These are phyloP conservation scores for Grosmannia clavigera DNA, from an alignment of 2,329 filamentous ascomycete species.

Conservation along the genomic window DNA sequence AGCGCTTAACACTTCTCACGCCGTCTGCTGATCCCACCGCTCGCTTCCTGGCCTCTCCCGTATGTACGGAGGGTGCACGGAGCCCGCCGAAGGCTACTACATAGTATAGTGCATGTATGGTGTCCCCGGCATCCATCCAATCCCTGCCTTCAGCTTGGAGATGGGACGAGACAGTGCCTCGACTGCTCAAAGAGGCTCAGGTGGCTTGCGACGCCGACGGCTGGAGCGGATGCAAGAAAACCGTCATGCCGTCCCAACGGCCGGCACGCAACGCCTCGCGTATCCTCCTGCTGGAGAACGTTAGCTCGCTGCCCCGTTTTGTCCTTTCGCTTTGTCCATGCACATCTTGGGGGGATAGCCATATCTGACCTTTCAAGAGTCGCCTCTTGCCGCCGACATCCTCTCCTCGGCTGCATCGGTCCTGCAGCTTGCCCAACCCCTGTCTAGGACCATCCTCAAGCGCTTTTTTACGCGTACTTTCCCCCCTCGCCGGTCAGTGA, in stretches of 20 bases:
- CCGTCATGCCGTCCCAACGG: not conserved
- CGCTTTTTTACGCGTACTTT: not conserved
- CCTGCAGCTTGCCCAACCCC: slow-evolving; percentile 1
- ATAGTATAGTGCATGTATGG: no score
- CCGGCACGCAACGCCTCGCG: not conserved
- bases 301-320: not conserved
- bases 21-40: not conserved
- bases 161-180: not conserved
- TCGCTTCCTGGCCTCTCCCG: not conserved
- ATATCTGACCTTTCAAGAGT: slow-evolving; percentile 26
- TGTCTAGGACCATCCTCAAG: not conserved
- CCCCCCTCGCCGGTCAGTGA: not conserved
- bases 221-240: not conserved
- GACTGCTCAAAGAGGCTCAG: no score
- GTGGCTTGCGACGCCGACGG: no score
- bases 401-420: slow-evolving; percentile 4
- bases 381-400: slow-evolving; percentile 27
- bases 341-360: slow-evolving; percentile 1
- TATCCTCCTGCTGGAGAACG: not conserved
- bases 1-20: not conserved
- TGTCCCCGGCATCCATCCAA: not conserved
- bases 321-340: slow-evolving; percentile 1
- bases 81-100: not conserved
- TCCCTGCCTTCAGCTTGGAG: not conserved
- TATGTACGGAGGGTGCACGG: not conserved